phyloP scores from a whole-genome alignment of 345 rosid genomes.

The Hirschfeldia incana region DNA sequence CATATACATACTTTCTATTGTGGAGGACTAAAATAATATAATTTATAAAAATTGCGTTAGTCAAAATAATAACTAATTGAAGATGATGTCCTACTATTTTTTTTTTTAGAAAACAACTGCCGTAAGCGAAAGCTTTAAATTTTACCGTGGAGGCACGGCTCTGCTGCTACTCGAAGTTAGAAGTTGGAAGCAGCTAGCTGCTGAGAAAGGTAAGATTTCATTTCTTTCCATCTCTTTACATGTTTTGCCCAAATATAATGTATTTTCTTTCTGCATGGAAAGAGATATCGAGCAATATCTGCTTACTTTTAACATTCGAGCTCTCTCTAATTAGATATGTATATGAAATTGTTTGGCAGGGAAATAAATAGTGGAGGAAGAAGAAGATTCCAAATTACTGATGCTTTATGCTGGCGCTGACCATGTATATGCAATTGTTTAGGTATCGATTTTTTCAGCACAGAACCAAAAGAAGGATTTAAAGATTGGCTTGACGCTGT shows the following conservation, averaged over 20 bases:
- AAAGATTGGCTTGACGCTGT: constrained; percentile 91
- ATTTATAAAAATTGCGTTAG: too few relatives aligned
- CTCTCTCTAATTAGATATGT: neutral
- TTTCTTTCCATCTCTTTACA: constrained; percentile 4
- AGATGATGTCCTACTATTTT: too few relatives aligned
- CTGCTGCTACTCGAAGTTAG: constrained; percentile 62
- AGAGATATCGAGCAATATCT: neutral
- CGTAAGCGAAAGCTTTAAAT: too few relatives aligned
- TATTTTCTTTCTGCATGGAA: neutral
- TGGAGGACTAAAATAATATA: too few relatives aligned
- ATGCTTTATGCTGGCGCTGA: constrained; percentile 67
- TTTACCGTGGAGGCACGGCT: too few relatives aligned
- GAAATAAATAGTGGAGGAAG: constrained; percentile 61
- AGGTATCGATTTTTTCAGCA: constrained; percentile 49
- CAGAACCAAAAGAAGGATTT: constrained; percentile 70
- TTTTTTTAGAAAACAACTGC: too few relatives aligned
- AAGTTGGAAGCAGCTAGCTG: constrained; percentile 85
- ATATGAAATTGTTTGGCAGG: constrained; percentile 45
- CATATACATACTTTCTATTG: too few relatives aligned
- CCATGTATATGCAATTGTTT: constrained; percentile 37
- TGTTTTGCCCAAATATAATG: neutral
- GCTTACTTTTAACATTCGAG: neutral
- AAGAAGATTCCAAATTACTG: neutral
- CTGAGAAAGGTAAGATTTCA: constrained; percentile 69
- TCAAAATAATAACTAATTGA: too few relatives aligned